phyloP scores from a whole-genome alignment of 257 asterid species.

The Paulownia fortunei region DNA sequence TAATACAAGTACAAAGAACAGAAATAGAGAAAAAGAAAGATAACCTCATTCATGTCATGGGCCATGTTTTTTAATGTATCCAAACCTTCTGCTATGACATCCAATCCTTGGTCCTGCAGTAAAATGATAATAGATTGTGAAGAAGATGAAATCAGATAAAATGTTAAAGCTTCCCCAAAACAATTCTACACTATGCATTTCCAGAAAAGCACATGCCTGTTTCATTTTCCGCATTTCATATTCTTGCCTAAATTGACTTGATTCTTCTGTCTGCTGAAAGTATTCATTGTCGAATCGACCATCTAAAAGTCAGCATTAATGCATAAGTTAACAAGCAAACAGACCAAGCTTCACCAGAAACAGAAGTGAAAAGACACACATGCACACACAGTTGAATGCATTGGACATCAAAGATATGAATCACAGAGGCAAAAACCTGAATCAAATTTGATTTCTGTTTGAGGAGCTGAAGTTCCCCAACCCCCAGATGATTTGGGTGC shows the following conservation, averaged over 20 bases:
- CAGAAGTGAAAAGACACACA: conserved; percentile 8
- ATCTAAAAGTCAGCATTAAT: conserved; percentile 55
- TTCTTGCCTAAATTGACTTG: conserved; percentile 91
- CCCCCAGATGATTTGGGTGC: conserved; percentile 89
- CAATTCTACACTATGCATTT: conserved; percentile 15
- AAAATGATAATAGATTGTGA: conserved; percentile 21
- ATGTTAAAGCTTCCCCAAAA: conserved; percentile 19
- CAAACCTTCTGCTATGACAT: conserved; percentile 89
- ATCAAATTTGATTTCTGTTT: conserved; percentile 86
- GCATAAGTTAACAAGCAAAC: conserved; percentile 34
- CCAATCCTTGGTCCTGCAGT: conserved; percentile 90
- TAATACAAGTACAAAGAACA: conserved; percentile 1
- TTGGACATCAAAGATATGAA: conserved; percentile 19
- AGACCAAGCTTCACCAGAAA: conserved; percentile 9
- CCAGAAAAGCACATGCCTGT: conserved; percentile 68
- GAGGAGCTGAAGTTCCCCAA: conserved; percentile 94
- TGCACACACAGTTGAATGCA: neutral
- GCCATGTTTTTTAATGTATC: conserved; percentile 97
- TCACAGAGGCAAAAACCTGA: conserved; percentile 59
- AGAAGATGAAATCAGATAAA: conserved; percentile 5
- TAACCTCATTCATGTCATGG: conserved; percentile 95
- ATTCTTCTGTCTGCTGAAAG: conserved; percentile 92
- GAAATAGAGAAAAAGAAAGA: neutral
- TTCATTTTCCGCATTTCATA: conserved; percentile 96
- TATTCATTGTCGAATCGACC: conserved; percentile 88